A percentile compares a stretch with the other conserved stretches of the same genome.
Evolutionary conservation across 164 flowering plant species (phyloP).

Genomic region (Malania oleifera): DNA sequence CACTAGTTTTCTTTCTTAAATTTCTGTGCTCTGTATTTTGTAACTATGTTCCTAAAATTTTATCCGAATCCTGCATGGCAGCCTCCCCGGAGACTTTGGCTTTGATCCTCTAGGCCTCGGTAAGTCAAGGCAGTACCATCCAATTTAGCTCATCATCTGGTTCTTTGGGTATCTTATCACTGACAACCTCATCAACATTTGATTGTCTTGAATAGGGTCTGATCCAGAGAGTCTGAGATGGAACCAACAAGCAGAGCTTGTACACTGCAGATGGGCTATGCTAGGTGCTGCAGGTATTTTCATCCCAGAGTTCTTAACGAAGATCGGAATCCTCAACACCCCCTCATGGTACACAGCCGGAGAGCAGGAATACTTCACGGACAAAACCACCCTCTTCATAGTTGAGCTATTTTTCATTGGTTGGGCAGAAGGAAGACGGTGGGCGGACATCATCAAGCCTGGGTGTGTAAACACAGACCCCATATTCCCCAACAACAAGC

Average conservation of each 20-base stretch:
- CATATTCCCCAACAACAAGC: constrained; percentile 97
- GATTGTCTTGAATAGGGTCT: constrained; percentile 45
- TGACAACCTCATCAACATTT: no score
- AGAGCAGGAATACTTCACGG: constrained; percentile 89
- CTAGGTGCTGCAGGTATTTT: constrained; percentile 96
- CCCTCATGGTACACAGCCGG: constrained; percentile 99
- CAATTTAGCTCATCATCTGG: no score
- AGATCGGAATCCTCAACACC: constrained; percentile 88
- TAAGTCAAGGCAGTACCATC: constrained; percentile 20
- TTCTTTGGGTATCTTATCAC: no score
- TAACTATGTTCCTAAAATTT: not conserved
- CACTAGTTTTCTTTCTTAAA: not conserved
- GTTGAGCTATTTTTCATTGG: constrained; percentile 88
- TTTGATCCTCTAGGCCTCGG: constrained; percentile 96
- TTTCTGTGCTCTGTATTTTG: not conserved
- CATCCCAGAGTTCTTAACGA: constrained; percentile 92
- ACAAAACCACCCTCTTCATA: constrained; percentile 85
- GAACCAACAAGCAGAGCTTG: constrained; percentile 85
- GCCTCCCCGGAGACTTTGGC: constrained; percentile 98
- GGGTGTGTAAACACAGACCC: constrained; percentile 96
- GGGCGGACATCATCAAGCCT: constrained; percentile 89
- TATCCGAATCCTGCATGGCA: constrained; percentile 30
- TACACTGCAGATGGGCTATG: constrained; percentile 99
- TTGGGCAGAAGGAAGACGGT: constrained; percentile 85
- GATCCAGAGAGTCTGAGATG: constrained; percentile 86